Conservation (phyloP, 208 protist genomes). For the Blastocrithidia nonstop region DNA sequence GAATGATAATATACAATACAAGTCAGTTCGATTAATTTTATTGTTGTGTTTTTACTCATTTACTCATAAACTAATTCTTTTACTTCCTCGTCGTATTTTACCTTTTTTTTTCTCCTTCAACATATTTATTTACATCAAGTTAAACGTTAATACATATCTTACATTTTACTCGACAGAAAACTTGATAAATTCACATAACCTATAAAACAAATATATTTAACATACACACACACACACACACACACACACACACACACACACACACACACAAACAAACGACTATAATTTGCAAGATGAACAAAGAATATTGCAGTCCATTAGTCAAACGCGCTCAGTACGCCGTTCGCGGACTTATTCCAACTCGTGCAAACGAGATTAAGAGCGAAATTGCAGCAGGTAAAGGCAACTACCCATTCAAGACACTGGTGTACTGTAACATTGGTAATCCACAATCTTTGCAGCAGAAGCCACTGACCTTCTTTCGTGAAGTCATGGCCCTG, state of each 20-base stretch:
- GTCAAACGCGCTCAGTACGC: slow-evolving; percentile 87
- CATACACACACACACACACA: slow-evolving; percentile 4
- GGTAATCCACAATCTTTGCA: slow-evolving; percentile 96
- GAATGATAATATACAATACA: too few species aligned
- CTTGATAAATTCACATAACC: too few species aligned
- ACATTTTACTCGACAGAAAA: too few species aligned
- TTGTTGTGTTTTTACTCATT: too few species aligned
- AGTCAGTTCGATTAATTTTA: too few species aligned
- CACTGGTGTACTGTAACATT: slow-evolving; percentile 98
- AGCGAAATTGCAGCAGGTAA: slow-evolving; percentile 25
- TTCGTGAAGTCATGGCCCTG: slow-evolving; percentile 85
- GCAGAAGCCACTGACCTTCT: slow-evolving; percentile 95
- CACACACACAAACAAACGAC: not conserved
- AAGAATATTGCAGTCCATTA: slow-evolving; percentile 35
- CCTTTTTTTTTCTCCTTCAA: too few species aligned
- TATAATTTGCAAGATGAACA: not conserved
- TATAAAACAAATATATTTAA: too few species aligned
- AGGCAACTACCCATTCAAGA: slow-evolving; percentile 34
- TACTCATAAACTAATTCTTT: too few species aligned
- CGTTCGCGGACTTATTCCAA: slow-evolving; percentile 75
- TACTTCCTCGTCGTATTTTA: too few species aligned
- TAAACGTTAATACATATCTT: too few species aligned
- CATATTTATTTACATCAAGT: too few species aligned
- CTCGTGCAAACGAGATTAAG: slow-evolving; percentile 64
- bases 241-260: not conserved